These are phyloP conservation scores for Suillus bovinus DNA, from an alignment of 768 basidiomycete species.

Conservation along the genomic window DNA sequence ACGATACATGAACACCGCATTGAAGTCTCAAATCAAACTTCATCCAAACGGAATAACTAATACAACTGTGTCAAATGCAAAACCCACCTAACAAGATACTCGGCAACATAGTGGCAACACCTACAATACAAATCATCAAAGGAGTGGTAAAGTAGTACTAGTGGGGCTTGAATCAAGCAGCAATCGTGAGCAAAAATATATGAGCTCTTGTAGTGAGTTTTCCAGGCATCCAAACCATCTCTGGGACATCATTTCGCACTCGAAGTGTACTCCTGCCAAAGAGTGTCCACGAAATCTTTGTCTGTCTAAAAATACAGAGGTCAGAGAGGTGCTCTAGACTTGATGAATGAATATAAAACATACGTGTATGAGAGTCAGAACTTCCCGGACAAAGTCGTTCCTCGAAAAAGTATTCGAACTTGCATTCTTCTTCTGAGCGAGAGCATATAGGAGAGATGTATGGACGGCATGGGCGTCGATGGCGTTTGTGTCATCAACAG, in stretches of 20 bases:
- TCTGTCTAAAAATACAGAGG: slow-evolving; percentile 48
- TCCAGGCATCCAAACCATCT: neutral
- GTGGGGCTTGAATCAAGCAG: neutral
- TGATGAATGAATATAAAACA: slow-evolving; percentile 22
- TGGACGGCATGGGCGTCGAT: slow-evolving; percentile 23
- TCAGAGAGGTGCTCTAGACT: neutral
- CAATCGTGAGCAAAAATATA: slow-evolving; percentile 6
- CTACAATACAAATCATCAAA: slow-evolving; percentile 2
- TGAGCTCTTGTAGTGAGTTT: slow-evolving; percentile 1
- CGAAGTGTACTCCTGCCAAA: slow-evolving; percentile 53
- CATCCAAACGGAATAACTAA: neutral
- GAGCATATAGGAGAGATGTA: slow-evolving; percentile 26
- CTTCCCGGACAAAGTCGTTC: slow-evolving; percentile 60
- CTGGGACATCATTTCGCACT: neutral
- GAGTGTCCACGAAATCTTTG: slow-evolving; percentile 60
- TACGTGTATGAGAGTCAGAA: slow-evolving; percentile 63
- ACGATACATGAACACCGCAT: neutral
- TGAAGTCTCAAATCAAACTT: neutral
- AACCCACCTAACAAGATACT: neutral
- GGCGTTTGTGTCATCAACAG: slow-evolving; percentile 10
- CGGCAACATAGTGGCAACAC: neutral
- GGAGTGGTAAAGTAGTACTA: slow-evolving; percentile 1
- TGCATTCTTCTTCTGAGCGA: slow-evolving; percentile 20
- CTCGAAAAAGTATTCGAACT: slow-evolving; percentile 37
- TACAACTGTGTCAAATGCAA: neutral